Conservation (phyloP, 208 protist genomes). For the Acanthamoeba castellanii region DNA sequence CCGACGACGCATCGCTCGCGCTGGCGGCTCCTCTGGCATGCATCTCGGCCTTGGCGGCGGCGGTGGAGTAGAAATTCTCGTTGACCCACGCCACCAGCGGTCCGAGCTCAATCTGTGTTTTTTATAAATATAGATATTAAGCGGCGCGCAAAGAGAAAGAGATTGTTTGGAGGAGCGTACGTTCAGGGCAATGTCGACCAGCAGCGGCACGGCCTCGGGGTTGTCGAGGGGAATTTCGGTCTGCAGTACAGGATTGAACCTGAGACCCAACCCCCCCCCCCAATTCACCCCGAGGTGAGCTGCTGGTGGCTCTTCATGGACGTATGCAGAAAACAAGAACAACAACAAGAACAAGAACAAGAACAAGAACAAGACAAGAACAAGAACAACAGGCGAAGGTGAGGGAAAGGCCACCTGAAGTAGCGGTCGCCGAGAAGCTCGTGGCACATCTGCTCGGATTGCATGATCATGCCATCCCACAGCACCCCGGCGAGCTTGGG, state of each 20-base stretch:
- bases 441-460: conserved; percentile 14
- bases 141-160: no score
- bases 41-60: not conserved
- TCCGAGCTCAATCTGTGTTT: conserved; percentile 3
- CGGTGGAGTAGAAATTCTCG: conserved; percentile 4
- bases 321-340: no score
- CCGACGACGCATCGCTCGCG: not conserved
- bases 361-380: no score
- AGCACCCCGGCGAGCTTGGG: conserved; percentile 73
- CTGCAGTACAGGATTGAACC: conserved; percentile 48
- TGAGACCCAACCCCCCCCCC: no score
- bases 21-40: not conserved
- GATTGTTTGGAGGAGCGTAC: not conserved
- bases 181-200: not conserved
- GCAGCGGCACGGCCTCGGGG: not conserved
- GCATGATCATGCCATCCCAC: conserved; percentile 72
- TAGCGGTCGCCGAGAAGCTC: conserved; percentile 34
- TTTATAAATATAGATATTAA: no score
- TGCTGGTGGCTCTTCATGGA: no score
- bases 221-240: conserved; percentile 35
- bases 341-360: no score
- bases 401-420: not conserved
- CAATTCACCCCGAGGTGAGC: no score
- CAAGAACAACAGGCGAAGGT: no score
- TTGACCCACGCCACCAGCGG: conserved; percentile 11